Evolutionary conservation across 495 filamentous ascomycete genomes (phyloP), one percentile per base, ranked within the genome.

Genomic region (Aspergillus indologenus): DNA sequence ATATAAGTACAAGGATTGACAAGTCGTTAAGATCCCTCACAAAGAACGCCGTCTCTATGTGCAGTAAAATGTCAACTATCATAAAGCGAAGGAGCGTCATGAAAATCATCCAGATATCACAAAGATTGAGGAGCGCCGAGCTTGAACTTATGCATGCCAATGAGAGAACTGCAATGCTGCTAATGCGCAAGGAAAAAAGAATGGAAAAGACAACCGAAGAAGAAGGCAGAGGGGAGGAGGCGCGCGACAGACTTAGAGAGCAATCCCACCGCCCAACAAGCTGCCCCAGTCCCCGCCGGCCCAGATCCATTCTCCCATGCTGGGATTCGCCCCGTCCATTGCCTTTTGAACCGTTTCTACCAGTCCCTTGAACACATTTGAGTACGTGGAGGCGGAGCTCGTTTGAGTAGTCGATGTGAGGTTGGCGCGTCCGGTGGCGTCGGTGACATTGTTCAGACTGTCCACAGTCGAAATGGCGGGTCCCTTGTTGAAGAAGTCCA

Each of bases 401-500:
- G 68, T 70, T n/a, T 67, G 59, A 20, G 56, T 42, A 5, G 61
- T 53, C 6, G 70, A 61, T 4, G 69, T 67, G 12, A 71, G 57
- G 23, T 76, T 67, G 18, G 64, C 69, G 11, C 79, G 73, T 4
- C 80, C 80, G 17, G 74, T 70, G 5, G 76, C 56, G 44, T 73
- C 67, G 42, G 71, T 75, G 46, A 90, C 82, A 23, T 81, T 81
- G 66, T 90, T 91, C 58, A 89, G 54, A 34, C 64, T 72, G 67
- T 91, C 87, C 5, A 88, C 85, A 0, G 83, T 80, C 1, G 76
- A 73, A 48, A 91, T 80, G 17, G 84, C 73, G 0, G 83, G 76
- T 0, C 87, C 89, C 47, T 83, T 71, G 58, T 88, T 82, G 61
- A 83, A 90, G 71, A 90, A 91, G 67, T 92, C 89, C 5, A 91